Percentiles rank a stretch among this genome's conserved stretches.
phyloP scores from a whole-genome alignment of 208 protist species.

The Crithidia mellificae region DNA sequence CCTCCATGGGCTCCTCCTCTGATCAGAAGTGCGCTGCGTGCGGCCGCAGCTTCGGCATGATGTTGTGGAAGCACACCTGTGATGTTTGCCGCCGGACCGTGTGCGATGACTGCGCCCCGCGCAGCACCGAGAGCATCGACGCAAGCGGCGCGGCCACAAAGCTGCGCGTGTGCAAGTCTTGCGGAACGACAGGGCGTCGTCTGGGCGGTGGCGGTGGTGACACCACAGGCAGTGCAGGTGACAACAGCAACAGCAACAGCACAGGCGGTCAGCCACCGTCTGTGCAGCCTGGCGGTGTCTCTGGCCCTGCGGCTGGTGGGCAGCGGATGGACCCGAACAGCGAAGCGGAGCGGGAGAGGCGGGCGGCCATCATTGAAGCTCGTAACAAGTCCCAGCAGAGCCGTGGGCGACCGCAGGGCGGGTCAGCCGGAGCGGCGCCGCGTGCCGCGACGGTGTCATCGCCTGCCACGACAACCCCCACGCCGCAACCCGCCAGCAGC shows the following conservation, averaged over 20 bases:
- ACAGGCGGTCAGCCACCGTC: background rate
- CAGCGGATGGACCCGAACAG: slow-evolving; percentile 34
- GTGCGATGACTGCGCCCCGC: slow-evolving; percentile 67
- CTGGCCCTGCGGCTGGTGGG: no score
- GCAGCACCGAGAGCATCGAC: slow-evolving; percentile 18
- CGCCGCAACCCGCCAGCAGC: no score
- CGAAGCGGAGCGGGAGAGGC: slow-evolving; percentile 42
- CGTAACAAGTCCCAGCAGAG: slow-evolving; percentile 40
- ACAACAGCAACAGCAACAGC: background rate
- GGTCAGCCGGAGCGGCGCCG: background rate
- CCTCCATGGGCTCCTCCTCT: background rate
- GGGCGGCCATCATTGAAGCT: slow-evolving; percentile 42
- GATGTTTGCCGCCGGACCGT: slow-evolving; percentile 47
- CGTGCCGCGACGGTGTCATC: no score
- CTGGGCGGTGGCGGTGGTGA: no score
- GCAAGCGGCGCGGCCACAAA: slow-evolving; percentile 18
- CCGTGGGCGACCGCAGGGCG: slow-evolving; percentile 21
- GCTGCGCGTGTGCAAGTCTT: slow-evolving; percentile 30
- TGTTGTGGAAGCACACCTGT: slow-evolving; percentile 60
- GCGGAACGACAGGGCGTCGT: slow-evolving; percentile 11
- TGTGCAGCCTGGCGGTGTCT: background rate
- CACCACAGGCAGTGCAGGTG: no score
- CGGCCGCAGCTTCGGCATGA: slow-evolving; percentile 45
- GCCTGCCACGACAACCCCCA: no score
- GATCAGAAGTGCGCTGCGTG: slow-evolving; percentile 50